These are phyloP conservation scores for Chytridium lagenaria DNA, from an alignment of 371 early-diverging fungal species.

Conservation along the genomic window DNA sequence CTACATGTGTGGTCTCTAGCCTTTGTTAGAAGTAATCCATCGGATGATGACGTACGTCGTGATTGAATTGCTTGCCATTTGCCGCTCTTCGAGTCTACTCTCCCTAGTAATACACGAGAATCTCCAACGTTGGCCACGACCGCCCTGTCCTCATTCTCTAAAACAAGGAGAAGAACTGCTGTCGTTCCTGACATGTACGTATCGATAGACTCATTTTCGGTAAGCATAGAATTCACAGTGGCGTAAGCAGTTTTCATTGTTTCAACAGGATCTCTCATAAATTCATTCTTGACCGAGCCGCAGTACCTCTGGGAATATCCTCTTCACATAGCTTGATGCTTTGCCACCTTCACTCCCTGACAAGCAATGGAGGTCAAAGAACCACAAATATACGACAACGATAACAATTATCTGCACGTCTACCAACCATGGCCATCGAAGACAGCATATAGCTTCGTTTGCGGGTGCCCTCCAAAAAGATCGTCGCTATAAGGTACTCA, in stretches of 20 bases:
- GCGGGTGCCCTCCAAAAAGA: constrained; percentile 33
- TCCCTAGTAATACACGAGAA: constrained; percentile 47
- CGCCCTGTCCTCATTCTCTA: constrained; percentile 31
- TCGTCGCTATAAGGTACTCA: constrained; percentile 42
- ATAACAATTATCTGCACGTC: too few species aligned
- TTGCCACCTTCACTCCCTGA: constrained; percentile 56
- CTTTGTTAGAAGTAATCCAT: neutral
- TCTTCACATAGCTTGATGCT: constrained; percentile 41
- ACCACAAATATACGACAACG: neutral
- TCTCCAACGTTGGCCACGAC: constrained; percentile 56
- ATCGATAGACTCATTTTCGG: constrained; percentile 14
- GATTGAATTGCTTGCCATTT: constrained; percentile 32
- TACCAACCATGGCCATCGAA: constrained; percentile 60
- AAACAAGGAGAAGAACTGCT: constrained; percentile 41
- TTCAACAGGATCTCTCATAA: constrained; percentile 37
- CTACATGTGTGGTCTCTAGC: constrained; percentile 59
- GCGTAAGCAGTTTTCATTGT: constrained; percentile 42
- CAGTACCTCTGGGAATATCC: constrained; percentile 40
- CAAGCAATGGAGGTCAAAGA: constrained; percentile 2
- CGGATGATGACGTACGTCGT: constrained; percentile 44
- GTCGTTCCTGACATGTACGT: constrained; percentile 43
- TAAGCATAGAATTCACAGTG: constrained; percentile 38
- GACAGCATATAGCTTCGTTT: constrained; percentile 47
- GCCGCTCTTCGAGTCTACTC: constrained; percentile 11
- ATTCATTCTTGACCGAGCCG: constrained; percentile 12